phyloP scores from a whole-genome alignment of 352 stramenopile species.

The Achlya hypogyna region DNA sequence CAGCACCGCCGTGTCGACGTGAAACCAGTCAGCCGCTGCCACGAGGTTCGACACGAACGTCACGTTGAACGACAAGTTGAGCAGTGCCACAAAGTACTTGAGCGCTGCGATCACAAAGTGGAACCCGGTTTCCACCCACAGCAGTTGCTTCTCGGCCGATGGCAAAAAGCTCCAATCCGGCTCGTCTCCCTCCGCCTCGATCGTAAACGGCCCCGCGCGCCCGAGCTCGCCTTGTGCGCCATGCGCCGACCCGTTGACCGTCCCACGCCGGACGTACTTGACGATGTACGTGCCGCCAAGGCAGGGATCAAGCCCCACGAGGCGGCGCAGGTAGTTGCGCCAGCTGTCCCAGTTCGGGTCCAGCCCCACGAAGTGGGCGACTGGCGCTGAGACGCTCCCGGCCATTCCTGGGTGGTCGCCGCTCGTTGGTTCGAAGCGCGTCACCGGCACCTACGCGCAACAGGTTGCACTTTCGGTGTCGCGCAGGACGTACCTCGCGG shows the following conservation, averaged over 20 bases:
- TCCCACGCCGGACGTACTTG: slow-evolving; percentile 35
- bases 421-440: background rate
- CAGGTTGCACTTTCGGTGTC: too few species aligned
- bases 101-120: slow-evolving; percentile 25
- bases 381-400: background rate
- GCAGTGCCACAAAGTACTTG: slow-evolving; percentile 43
- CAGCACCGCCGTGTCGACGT: slow-evolving; percentile 28
- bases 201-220: slow-evolving; percentile 36
- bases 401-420: background rate
- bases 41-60: slow-evolving; percentile 26
- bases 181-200: background rate
- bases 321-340: background rate
- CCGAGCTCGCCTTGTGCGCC: slow-evolving; percentile 34
- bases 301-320: slow-evolving; percentile 11
- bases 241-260: background rate
- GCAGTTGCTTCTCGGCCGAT: background rate
- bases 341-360: background rate
- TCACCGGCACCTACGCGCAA: background rate
- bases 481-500: background rate
- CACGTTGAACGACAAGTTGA: slow-evolving; percentile 60
- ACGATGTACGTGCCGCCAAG: slow-evolving; percentile 35
- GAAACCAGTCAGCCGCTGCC: background rate
- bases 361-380: background rate
- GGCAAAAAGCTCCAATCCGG: background rate
- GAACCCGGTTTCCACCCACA: background rate